phyloP scores from a whole-genome alignment of 352 stramenopile species.

The Ophiocytium majus region DNA sequence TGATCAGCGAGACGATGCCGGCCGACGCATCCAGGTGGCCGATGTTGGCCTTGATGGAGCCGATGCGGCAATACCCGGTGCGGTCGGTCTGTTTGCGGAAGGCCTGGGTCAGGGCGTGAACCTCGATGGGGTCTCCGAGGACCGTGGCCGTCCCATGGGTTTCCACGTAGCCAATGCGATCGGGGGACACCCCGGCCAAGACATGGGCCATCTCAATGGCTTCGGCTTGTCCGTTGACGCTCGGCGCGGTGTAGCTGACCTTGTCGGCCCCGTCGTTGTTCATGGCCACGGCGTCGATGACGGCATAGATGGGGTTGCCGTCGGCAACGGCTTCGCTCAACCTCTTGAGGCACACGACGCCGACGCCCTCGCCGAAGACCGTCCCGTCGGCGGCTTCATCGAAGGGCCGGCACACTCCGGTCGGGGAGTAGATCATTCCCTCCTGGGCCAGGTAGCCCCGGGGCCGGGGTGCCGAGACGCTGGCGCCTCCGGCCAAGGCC shows the following conservation, averaged over 20 bases:
- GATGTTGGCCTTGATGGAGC: slow-evolving; percentile 61
- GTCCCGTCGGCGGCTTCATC: slow-evolving; percentile 56
- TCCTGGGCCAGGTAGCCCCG: neutral
- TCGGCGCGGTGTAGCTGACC: slow-evolving; percentile 58
- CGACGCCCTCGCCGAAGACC: slow-evolving; percentile 54
- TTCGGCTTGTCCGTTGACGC: slow-evolving; percentile 37
- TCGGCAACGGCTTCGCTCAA: slow-evolving; percentile 5
- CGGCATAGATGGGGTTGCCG: slow-evolving; percentile 31
- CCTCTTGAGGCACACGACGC: slow-evolving; percentile 47
- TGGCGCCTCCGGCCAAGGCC: slow-evolving; percentile 33
- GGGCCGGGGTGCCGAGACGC: neutral
- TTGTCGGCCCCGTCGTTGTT: slow-evolving; percentile 57
- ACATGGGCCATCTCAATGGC: slow-evolving; percentile 29
- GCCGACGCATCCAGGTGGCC: slow-evolving; percentile 58
- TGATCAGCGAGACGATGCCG: slow-evolving; percentile 58
- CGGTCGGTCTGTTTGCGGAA: slow-evolving; percentile 7
- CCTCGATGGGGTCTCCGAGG: slow-evolving; percentile 57
- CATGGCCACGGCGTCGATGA: slow-evolving; percentile 24
- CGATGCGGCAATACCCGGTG: slow-evolving; percentile 34
- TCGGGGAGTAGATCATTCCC: neutral
- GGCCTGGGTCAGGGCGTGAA: slow-evolving; percentile 48
- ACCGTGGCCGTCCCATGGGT: slow-evolving; percentile 58
- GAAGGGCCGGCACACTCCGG: slow-evolving; percentile 32
- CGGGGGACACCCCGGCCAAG: slow-evolving; percentile 1
- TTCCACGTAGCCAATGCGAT: slow-evolving; percentile 15